Percentiles rank a stretch among this genome's conserved stretches.
phyloP scores from a whole-genome alignment of 306 rosid genomes.

The Quercus ilex region DNA sequence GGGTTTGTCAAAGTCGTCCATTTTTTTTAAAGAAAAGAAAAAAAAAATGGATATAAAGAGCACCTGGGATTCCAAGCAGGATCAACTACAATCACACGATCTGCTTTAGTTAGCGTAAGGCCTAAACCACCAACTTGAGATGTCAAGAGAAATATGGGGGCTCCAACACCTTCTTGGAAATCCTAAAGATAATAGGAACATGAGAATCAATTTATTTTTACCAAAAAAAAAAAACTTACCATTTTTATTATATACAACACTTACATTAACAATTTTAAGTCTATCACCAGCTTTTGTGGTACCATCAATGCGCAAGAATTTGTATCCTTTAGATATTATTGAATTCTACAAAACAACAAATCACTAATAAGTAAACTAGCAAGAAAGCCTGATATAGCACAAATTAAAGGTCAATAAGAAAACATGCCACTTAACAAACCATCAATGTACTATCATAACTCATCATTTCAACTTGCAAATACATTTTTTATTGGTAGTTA shows the following conservation, averaged over 20 bases:
- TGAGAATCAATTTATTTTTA: background rate
- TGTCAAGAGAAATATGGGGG: slow-evolving; percentile 87
- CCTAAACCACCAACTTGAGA: slow-evolving; percentile 99
- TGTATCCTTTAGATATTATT: slow-evolving; percentile 51
- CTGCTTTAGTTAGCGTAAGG: slow-evolving; percentile 92
- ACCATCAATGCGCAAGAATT: slow-evolving; percentile 80
- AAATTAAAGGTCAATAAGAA: background rate
- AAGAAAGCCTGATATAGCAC: slow-evolving; percentile 7
- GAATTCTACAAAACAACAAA: slow-evolving; percentile 49
- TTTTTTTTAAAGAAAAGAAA: background rate
- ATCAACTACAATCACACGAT: slow-evolving; percentile 96
- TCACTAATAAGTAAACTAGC: background rate
- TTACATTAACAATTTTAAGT: slow-evolving; percentile 70
- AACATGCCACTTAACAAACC: background rate
- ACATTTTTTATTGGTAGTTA: too few species aligned
- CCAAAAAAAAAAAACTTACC: background rate
- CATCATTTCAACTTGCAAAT: background rate
- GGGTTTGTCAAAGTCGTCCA: background rate
- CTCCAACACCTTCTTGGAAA: slow-evolving; percentile 77
- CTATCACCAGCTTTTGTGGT: slow-evolving; percentile 84
- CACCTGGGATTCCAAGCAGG: slow-evolving; percentile 99
- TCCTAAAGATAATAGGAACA: slow-evolving; percentile 44
- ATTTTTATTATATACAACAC: slow-evolving; percentile 22
- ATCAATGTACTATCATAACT: background rate
- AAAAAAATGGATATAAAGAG: background rate